phyloP scores from a whole-genome alignment of 2,329 filamentous ascomycete genomes.

The Helicocarpus griseus region DNA sequence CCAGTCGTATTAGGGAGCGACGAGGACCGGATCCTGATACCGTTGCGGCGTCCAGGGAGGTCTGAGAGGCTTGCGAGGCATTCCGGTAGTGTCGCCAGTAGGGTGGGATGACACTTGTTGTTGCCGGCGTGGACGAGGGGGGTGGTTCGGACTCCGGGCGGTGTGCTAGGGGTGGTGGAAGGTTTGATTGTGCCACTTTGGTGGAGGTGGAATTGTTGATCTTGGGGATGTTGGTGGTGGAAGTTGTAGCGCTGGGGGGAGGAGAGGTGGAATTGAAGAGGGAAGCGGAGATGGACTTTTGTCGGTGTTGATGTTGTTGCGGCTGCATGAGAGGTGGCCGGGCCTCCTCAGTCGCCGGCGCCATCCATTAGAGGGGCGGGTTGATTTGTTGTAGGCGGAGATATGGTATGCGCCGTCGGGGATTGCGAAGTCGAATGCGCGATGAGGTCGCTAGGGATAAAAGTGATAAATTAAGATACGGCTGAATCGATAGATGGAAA shows the following conservation, averaged over 20 bases:
- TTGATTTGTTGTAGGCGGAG: neutral
- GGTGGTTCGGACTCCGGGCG: neutral
- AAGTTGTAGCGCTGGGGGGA: neutral
- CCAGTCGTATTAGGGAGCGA: constrained; percentile 42
- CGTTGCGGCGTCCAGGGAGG: constrained; percentile 29
- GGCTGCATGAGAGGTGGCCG: constrained; percentile 20
- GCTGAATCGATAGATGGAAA: too few species aligned
- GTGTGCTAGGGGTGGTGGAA: neutral
- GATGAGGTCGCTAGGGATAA: too few species aligned
- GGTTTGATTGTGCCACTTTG: neutral
- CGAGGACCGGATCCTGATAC: constrained; percentile 18
- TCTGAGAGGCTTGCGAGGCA: constrained; percentile 31
- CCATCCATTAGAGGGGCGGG: constrained; percentile 29
- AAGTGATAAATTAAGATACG: too few species aligned
- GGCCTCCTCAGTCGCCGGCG: constrained; percentile 31
- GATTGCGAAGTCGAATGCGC: too few species aligned
- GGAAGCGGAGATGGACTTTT: neutral
- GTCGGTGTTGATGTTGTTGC: neutral
- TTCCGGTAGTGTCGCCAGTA: constrained; percentile 38
- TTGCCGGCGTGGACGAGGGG: constrained; percentile 13
- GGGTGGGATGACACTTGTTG: constrained; percentile 31
- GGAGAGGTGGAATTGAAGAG: neutral
- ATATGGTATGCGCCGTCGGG: neutral
- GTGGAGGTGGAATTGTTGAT: neutral
- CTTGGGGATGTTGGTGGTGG: neutral